Conservation (phyloP, 768 basidiomycete species). For the Trametes villosa region DNA sequence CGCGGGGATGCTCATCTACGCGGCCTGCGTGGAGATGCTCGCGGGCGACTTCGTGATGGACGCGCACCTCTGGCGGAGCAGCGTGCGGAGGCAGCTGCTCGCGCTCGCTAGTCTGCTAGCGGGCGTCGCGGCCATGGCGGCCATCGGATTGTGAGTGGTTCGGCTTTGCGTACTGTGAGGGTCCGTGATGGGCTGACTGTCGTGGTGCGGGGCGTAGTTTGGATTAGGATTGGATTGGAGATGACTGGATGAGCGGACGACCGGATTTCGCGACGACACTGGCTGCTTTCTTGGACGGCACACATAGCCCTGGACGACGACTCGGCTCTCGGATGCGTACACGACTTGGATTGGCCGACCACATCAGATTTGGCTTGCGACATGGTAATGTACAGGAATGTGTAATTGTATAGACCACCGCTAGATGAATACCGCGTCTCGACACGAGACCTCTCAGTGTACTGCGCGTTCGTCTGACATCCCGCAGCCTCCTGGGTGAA, state of each 20-base stretch:
- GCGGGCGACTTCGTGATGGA: constrained; percentile 86
- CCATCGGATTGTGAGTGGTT: constrained; percentile 25
- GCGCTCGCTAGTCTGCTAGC: constrained; percentile 63
- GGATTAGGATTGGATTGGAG: background rate
- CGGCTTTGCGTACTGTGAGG: too few species aligned
- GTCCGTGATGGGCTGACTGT: background rate
- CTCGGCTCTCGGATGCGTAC: too few species aligned
- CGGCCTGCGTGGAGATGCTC: constrained; percentile 84
- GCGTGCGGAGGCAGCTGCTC: constrained; percentile 47
- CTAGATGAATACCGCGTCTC: background rate
- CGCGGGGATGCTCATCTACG: constrained; percentile 84
- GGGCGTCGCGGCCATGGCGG: constrained; percentile 63
- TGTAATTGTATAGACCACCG: constrained; percentile 3
- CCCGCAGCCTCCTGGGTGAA: too few species aligned
- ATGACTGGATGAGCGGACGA: background rate
- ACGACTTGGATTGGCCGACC: too few species aligned
- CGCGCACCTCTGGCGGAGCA: constrained; percentile 50
- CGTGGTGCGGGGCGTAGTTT: background rate
- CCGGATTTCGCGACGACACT: too few species aligned
- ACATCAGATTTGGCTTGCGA: too few species aligned
- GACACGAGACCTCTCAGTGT: background rate
- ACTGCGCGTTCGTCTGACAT: too few species aligned
- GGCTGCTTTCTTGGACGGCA: too few species aligned
- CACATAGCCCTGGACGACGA: background rate
- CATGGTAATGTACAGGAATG: constrained; percentile 6